Conservation (phyloP, 2,329 filamentous ascomycete species). For the Colletotrichum destructivum region DNA sequence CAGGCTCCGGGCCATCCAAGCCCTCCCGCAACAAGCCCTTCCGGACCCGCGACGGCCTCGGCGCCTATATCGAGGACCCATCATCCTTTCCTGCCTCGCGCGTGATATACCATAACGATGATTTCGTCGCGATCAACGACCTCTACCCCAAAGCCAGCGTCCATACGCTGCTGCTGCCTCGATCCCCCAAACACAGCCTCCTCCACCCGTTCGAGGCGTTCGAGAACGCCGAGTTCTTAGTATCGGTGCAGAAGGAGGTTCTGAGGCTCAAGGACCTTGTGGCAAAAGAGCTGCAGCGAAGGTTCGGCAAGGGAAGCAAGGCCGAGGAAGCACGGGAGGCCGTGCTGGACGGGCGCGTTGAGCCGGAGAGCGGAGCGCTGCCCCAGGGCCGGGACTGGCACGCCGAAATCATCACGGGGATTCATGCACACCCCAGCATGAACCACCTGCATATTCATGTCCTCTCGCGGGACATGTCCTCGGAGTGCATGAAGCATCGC, state of each 20-base stretch:
- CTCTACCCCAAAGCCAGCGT: constrained; percentile 87
- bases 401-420: constrained; percentile 80
- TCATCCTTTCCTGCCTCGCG: constrained; percentile 71
- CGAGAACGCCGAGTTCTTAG: constrained; percentile 78
- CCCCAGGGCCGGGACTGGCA: constrained; percentile 85
- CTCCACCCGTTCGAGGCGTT: constrained; percentile 86
- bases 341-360: constrained; percentile 73
- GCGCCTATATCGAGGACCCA: constrained; percentile 76
- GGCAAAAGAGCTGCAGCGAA: constrained; percentile 81
- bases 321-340: constrained; percentile 76
- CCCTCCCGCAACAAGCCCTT: constrained; percentile 52
- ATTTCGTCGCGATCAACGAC: constrained; percentile 85
- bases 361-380: constrained; percentile 62
- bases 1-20: constrained; percentile 32
- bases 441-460: constrained; percentile 92
- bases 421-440: constrained; percentile 94
- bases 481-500: constrained; percentile 79
- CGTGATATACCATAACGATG: constrained; percentile 76
- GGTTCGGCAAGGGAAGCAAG: constrained; percentile 74
- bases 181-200: constrained; percentile 71
- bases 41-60: constrained; percentile 73
- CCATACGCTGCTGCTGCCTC: constrained; percentile 90
- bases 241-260: constrained; percentile 73
- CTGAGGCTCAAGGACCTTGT: constrained; percentile 75
- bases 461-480: constrained; percentile 84